Conservation (phyloP, 495 filamentous ascomycete species). For the Bacidia gigantensis region DNA sequence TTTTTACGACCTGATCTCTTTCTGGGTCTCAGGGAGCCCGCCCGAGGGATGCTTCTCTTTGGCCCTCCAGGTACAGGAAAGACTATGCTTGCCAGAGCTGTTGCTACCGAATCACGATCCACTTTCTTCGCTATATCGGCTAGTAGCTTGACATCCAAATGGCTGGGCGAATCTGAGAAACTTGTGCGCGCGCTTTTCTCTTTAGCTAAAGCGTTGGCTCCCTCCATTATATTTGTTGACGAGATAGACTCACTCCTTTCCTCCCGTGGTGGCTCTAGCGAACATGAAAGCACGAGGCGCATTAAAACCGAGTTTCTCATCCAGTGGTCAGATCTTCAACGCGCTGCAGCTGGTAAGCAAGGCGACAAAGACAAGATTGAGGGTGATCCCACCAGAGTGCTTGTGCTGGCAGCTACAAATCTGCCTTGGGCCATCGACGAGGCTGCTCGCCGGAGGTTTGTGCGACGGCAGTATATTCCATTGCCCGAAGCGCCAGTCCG, state of each 20-base stretch:
- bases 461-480: slow-evolving; percentile 90
- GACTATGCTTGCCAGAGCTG: slow-evolving; percentile 92
- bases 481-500: slow-evolving; percentile 74
- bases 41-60: slow-evolving; percentile 90
- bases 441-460: slow-evolving; percentile 81
- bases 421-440: slow-evolving; percentile 98
- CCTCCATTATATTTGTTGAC: slow-evolving; percentile 97
- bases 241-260: slow-evolving; percentile 95
- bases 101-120: slow-evolving; percentile 86
- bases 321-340: slow-evolving; percentile 88
- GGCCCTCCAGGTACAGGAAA: slow-evolving; percentile 95
- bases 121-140: slow-evolving; percentile 97
- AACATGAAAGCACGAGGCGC: slow-evolving; percentile 83
- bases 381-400: slow-evolving; percentile 82
- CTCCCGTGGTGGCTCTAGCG: slow-evolving; percentile 63
- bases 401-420: slow-evolving; percentile 93
- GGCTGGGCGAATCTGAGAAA: slow-evolving; percentile 94
- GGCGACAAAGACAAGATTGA: slow-evolving; percentile 49
- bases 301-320: slow-evolving; percentile 98
- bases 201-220: slow-evolving; percentile 94
- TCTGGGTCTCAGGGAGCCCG: slow-evolving; percentile 86
- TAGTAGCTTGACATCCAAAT: slow-evolving; percentile 88
- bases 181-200: slow-evolving; percentile 96
- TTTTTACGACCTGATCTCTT: slow-evolving; percentile 94
- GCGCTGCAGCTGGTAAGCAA: slow-evolving; percentile 72